A percentile compares a stretch with the other conserved stretches of the same genome.
These are phyloP conservation scores for Scleroderma citrinum DNA, from an alignment of 768 basidiomycete genomes.

Conservation along the genomic window DNA sequence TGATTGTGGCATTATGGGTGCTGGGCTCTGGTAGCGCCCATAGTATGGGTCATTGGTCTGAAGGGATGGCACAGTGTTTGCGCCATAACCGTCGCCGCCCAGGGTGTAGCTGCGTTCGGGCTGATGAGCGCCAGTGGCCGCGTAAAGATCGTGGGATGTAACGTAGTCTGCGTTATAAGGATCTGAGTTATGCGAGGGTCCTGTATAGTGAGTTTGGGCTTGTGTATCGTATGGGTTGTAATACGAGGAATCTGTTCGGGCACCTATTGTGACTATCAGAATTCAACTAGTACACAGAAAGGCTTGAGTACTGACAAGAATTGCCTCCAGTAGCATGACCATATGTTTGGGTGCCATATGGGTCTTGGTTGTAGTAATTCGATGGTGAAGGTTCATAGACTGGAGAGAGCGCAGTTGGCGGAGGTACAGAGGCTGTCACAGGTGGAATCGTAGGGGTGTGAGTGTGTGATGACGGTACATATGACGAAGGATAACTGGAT, in stretches of 20 bases:
- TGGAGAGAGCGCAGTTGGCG: conserved; percentile 6
- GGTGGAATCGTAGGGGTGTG: conserved; percentile 7
- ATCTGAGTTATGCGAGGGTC: conserved; percentile 29
- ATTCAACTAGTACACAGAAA: not conserved
- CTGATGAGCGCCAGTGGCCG: conserved; percentile 14
- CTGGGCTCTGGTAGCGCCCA: conserved; percentile 13
- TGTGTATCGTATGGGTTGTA: conserved; percentile 46
- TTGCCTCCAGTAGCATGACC: conserved; percentile 49
- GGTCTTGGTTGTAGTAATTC: conserved; percentile 22
- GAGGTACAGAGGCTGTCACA: conserved; percentile 22
- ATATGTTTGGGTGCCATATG: conserved; percentile 33
- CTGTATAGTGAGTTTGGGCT: conserved; percentile 23
- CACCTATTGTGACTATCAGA: conserved; percentile 35
- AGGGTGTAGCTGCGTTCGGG: conserved; percentile 51
- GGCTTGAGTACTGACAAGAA: conserved; percentile 41
- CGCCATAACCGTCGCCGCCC: conserved; percentile 52
- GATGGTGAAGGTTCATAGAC: conserved; percentile 17
- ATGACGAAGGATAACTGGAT: conserved; percentile 33
- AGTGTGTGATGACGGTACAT: conserved; percentile 27
- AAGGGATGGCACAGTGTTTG: conserved; percentile 38
- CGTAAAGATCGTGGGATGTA: conserved; percentile 8
- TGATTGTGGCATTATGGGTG: conserved; percentile 25
- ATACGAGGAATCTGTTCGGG: conserved; percentile 45
- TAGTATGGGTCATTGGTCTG: conserved; percentile 27
- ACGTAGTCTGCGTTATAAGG: conserved; percentile 33